Conservation (phyloP, 108 stramenopile genomes). For the Hondaea fermentalgiana region DNA sequence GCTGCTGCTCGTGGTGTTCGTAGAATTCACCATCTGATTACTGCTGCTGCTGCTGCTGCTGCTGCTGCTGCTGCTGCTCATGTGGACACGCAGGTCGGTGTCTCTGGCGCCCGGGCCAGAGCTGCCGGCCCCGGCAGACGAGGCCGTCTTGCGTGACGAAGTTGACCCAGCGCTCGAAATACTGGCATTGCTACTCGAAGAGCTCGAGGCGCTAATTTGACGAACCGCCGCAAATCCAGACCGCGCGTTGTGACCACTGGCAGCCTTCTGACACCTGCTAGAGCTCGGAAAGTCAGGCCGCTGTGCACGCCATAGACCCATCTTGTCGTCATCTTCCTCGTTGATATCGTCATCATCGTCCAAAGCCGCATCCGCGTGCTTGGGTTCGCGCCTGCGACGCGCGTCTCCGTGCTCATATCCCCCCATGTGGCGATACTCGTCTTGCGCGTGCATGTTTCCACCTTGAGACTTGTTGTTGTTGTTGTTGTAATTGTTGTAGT, state of each 20-base stretch:
- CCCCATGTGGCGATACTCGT: too few relatives aligned
- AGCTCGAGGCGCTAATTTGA: background rate
- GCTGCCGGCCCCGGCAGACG: too few relatives aligned
- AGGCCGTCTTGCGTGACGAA: background rate
- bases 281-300: background rate
- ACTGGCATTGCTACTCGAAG: background rate
- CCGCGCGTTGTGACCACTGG: too few relatives aligned
- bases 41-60: background rate
- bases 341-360: too few relatives aligned
- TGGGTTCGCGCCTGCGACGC: too few relatives aligned
- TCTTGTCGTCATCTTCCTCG: background rate
- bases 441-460: background rate
- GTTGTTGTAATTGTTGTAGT: background rate
- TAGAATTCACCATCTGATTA: too few relatives aligned
- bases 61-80: background rate
- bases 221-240: background rate
- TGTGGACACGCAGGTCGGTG: too few relatives aligned
- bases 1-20: background rate
- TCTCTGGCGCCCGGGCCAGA: too few relatives aligned
- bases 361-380: too few relatives aligned
- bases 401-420: too few relatives aligned
- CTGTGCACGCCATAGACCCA: background rate
- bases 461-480: background rate
- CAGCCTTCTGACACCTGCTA: background rate
- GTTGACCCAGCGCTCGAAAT: background rate